These are phyloP conservation scores for Mortierella sp. DNA, from an alignment of 371 early-diverging fungal genomes.

Conservation along the genomic window DNA sequence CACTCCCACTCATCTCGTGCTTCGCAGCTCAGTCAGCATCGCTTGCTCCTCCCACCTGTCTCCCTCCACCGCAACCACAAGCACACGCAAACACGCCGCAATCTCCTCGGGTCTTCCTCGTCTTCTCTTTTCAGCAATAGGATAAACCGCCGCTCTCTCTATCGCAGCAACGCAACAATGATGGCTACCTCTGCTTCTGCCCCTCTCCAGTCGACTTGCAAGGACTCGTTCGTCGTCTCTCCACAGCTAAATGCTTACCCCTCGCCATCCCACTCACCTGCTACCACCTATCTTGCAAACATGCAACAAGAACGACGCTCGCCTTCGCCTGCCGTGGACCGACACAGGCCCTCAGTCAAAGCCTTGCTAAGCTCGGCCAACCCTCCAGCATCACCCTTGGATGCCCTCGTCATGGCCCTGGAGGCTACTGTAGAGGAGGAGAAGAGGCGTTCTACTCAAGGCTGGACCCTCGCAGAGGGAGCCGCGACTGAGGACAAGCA, in stretches of 20 bases:
- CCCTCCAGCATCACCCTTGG: conserved; percentile 41
- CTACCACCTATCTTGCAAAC: conserved; percentile 16
- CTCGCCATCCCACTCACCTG: conserved; percentile 38
- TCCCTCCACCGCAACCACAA: too few species aligned
- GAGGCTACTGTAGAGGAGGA: conserved; percentile 50
- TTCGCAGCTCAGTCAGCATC: too few species aligned
- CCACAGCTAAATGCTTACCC: conserved; percentile 20
- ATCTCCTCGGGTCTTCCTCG: too few species aligned
- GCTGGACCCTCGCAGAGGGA: background rate
- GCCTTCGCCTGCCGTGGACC: conserved; percentile 1
- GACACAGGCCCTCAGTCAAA: conserved; percentile 34
- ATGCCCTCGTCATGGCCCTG: conserved; percentile 53
- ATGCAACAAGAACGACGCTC: conserved; percentile 12
- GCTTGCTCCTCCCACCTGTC: too few species aligned
- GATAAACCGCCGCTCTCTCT: too few species aligned
- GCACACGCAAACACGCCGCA: too few species aligned
- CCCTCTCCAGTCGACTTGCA: conserved; percentile 6
- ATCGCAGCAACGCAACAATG: background rate
- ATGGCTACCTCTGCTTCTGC: conserved; percentile 3
- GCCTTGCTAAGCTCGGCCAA: conserved; percentile 22
- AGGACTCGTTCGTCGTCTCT: conserved; percentile 4
- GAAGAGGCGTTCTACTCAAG: background rate
- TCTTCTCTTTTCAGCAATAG: too few species aligned
- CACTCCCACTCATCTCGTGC: too few species aligned
- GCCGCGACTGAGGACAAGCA: background rate